Conservation (phyloP, 2,329 filamentous ascomycete genomes). For the Zasmidium citrigriseum region DNA sequence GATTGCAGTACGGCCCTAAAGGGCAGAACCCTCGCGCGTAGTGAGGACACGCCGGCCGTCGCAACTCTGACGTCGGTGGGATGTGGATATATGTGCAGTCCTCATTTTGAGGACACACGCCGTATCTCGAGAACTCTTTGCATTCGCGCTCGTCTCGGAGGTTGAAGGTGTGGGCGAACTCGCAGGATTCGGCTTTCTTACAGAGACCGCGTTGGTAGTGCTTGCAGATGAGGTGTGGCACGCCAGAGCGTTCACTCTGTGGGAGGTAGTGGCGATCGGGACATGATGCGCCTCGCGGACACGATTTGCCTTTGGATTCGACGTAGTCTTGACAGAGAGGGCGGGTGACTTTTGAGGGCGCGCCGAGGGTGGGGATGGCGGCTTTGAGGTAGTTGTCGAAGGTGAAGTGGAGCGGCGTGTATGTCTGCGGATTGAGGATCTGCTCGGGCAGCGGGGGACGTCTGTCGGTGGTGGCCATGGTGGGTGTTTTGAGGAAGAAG, state of each 20-base stretch:
- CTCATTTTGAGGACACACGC: constrained; percentile 94
- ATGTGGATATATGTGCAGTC: constrained; percentile 64
- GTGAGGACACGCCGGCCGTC: constrained; percentile 70
- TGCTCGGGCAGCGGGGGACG: constrained; percentile 26
- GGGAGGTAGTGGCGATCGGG: constrained; percentile 74
- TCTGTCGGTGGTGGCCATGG: constrained; percentile 26
- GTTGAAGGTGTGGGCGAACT: constrained; percentile 99
- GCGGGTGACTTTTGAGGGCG: constrained; percentile 38
- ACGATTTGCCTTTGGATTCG: constrained; percentile 74
- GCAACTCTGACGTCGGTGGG: constrained; percentile 66
- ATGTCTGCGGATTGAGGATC: constrained; percentile 34
- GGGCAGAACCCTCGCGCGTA: constrained; percentile 96
- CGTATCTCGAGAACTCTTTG: constrained; percentile 91
- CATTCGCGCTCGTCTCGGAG: constrained; percentile 97
- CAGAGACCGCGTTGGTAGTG: constrained; percentile 96
- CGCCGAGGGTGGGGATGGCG: constrained; percentile 33
- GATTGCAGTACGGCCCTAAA: constrained; percentile 80
- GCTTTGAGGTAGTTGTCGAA: constrained; percentile 37
- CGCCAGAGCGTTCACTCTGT: constrained; percentile 42
- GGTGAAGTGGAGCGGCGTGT: constrained; percentile 32
- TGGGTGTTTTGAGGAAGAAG: constrained; percentile 9
- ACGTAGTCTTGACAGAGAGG: constrained; percentile 85
- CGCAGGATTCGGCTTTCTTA: constrained; percentile 95
- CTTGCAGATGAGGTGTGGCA: constrained; percentile 80
- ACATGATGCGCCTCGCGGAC: constrained; percentile 80